phyloP scores from a whole-genome alignment of 371 early-diverging fungal species.

The Lichtheimia corymbifera region DNA sequence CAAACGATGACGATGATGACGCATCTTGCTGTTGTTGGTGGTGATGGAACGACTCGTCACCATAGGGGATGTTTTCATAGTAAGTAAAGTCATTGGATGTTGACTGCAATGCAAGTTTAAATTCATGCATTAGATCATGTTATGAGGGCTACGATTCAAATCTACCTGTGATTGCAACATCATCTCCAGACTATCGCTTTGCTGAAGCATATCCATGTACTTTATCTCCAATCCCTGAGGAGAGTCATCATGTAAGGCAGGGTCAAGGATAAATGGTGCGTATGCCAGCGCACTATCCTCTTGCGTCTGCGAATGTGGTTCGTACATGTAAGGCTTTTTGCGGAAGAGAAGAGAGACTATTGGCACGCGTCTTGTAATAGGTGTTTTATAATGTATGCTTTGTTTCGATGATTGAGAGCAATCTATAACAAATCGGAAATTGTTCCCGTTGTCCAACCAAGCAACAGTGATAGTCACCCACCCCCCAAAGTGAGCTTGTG shows the following conservation, averaged over 20 bases:
- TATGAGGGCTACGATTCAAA: not conserved
- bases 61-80: not conserved
- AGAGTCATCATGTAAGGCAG: not conserved
- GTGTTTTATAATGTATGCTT: not conserved
- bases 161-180: not conserved
- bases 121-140: not conserved
- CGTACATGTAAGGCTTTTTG: not conserved
- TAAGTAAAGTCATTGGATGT: not conserved
- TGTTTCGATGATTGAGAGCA: not conserved
- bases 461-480: not conserved
- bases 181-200: not conserved
- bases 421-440: slow-evolving; percentile 4
- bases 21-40: not conserved
- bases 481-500: not conserved
- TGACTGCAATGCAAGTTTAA: not conserved
- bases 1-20: not conserved
- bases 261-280: not conserved
- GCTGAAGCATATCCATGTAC: slow-evolving; percentile 1
- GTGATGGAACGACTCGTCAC: not conserved
- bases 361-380: not conserved
- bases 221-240: not conserved
- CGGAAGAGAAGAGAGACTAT: not conserved
- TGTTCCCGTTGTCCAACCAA: not conserved
- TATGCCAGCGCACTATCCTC: slow-evolving; percentile 1
- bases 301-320: not conserved